These are phyloP conservation scores for Sordaria brevicollis DNA, from an alignment of 495 filamentous ascomycete genomes.

Conservation along the genomic window DNA sequence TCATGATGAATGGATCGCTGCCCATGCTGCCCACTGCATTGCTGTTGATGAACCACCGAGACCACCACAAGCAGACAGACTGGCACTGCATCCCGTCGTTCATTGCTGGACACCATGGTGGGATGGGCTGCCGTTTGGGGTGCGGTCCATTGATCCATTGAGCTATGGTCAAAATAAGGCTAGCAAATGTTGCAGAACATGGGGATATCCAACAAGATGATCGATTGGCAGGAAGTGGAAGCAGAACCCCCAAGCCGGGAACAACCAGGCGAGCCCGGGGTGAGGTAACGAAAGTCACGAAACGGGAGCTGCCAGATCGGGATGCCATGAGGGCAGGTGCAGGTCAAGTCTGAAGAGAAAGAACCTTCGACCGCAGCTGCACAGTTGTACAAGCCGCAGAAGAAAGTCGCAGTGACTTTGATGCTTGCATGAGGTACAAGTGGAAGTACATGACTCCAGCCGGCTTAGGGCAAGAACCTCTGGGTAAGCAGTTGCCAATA, in stretches of 20 bases:
- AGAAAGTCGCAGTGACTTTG: not conserved
- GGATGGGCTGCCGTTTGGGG: not conserved
- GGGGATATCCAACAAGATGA: not conserved
- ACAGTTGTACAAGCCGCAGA: not conserved
- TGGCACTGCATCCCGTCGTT: not conserved
- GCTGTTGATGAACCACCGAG: not conserved
- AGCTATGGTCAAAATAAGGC: not conserved
- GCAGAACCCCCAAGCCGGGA: not conserved
- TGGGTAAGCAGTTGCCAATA: not conserved
- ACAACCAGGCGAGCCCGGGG: constrained; percentile 4
- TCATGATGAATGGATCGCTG: not conserved
- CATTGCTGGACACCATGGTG: not conserved
- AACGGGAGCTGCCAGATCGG: constrained; percentile 16
- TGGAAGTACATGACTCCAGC: not conserved
- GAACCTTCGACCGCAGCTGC: not conserved
- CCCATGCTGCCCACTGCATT: not conserved
- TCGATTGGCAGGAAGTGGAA: not conserved
- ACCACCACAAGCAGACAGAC: not conserved
- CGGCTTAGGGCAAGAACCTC: not conserved
- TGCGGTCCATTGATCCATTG: too few relatives aligned
- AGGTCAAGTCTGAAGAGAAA: not conserved
- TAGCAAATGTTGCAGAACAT: not conserved
- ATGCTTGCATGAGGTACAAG: not conserved
- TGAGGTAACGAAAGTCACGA: constrained; percentile 23
- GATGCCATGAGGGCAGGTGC: not conserved